Evolutionary conservation across 192 early-diverging fungal species (phyloP).

Genomic region (Entrophospora sp.): DNA sequence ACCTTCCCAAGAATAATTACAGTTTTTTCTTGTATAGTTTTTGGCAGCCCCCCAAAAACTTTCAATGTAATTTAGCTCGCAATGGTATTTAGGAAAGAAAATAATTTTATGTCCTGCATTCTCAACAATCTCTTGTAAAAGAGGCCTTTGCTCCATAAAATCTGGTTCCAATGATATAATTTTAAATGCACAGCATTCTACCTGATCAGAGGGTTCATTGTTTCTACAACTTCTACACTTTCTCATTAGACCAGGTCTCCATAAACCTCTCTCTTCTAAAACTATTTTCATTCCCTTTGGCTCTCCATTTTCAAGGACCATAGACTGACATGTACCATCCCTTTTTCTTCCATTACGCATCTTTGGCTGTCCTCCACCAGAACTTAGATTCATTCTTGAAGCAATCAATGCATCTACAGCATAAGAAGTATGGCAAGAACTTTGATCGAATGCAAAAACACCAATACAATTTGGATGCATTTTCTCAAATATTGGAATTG

Average conservation of each 20-base stretch:
- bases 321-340: not conserved
- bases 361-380: slow-evolving; percentile 12
- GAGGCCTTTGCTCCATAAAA: not conserved
- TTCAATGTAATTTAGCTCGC: no score
- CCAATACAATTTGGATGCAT: slow-evolving; percentile 8
- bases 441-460: slow-evolving; percentile 24
- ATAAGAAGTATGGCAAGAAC: slow-evolving; percentile 8
- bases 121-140: slow-evolving; percentile 6
- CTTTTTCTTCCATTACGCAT: not conserved
- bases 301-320: slow-evolving; percentile 18
- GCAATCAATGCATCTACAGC: slow-evolving; percentile 23
- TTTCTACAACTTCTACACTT: not conserved
- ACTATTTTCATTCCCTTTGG: slow-evolving; percentile 24
- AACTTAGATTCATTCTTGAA: slow-evolving; percentile 18
- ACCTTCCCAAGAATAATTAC: no score
- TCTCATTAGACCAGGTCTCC: not conserved
- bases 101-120: not conserved
- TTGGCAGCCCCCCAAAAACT: no score
- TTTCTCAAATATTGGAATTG: slow-evolving; percentile 18
- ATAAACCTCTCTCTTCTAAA: not conserved
- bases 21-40: no score
- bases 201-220: not conserved
- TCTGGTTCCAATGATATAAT: slow-evolving; percentile 1
- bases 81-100: no score
- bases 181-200: slow-evolving; percentile 8